phyloP scores from a whole-genome alignment of 768 basidiomycete genomes.

The Rhodosporidiobolus sp. region DNA sequence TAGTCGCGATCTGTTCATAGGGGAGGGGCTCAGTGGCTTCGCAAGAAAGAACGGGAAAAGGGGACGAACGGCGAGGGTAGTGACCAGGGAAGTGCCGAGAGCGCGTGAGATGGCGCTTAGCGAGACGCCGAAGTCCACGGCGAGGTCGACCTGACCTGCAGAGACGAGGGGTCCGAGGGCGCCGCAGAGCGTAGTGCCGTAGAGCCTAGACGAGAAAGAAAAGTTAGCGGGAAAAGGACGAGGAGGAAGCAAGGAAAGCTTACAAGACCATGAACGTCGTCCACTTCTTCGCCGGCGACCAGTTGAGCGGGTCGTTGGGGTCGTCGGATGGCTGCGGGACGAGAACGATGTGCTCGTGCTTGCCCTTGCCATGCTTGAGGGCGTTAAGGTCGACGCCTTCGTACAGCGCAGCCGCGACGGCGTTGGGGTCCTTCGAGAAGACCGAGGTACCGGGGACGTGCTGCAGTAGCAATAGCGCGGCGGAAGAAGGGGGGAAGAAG shows the following conservation, averaged over 20 bases:
- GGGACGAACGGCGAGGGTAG: slow-evolving; percentile 27
- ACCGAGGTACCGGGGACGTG: not conserved
- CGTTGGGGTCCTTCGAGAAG: slow-evolving; percentile 39
- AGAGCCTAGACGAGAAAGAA: slow-evolving; percentile 8
- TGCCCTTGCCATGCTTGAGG: slow-evolving; percentile 40
- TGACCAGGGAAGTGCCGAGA: slow-evolving; percentile 31
- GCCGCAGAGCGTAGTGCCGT: slow-evolving; percentile 37
- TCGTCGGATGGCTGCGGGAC: slow-evolving; percentile 50
- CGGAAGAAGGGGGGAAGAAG: not conserved
- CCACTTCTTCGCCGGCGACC: slow-evolving; percentile 41
- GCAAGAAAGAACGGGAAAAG: slow-evolving; percentile 21
- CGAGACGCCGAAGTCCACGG: slow-evolving; percentile 27
- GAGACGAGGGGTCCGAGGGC: slow-evolving; percentile 26
- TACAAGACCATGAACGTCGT: not conserved
- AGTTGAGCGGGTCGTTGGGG: slow-evolving; percentile 43
- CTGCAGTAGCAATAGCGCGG: not conserved
- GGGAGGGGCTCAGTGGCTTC: not conserved
- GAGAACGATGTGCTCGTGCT: slow-evolving; percentile 48
- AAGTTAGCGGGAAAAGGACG: not conserved
- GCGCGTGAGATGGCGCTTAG: slow-evolving; percentile 29
- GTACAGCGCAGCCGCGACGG: slow-evolving; percentile 26
- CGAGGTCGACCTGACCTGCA: slow-evolving; percentile 25
- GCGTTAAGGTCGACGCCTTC: slow-evolving; percentile 35
- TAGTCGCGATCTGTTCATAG: not conserved
- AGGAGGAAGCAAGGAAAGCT: not conserved